A percentile compares a stretch with the other conserved stretches of the same genome.
phyloP scores from a whole-genome alignment of 2,329 filamentous ascomycete genomes.

The Curvularia lunata region DNA sequence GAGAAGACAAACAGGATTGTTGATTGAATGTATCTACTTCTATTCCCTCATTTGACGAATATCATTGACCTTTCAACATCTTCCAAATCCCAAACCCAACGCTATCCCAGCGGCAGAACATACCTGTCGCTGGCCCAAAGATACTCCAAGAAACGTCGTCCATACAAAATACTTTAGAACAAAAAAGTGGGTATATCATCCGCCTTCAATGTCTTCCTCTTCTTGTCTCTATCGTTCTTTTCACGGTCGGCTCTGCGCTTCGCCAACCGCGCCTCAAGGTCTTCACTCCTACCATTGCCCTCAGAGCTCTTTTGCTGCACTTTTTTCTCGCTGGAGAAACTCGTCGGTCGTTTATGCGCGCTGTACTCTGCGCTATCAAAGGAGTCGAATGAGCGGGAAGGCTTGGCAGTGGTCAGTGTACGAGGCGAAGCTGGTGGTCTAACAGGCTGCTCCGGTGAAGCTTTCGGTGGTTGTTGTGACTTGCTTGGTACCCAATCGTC shows the following conservation, averaged over 20 bases:
- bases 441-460: constrained; percentile 1
- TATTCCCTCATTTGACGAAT: neutral
- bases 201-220: constrained; percentile 32
- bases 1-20: neutral
- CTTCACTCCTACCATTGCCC: constrained; percentile 20
- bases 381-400: neutral
- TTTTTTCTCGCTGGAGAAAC: constrained; percentile 20
- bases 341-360: constrained; percentile 4
- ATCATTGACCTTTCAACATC: neutral
- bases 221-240: constrained; percentile 35
- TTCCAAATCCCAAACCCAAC: neutral
- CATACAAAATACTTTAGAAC: constrained; percentile 34
- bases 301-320: neutral
- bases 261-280: constrained; percentile 37
- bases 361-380: neutral
- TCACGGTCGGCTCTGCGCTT: constrained; percentile 40
- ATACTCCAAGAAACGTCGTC: neutral
- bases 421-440: neutral
- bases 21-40: neutral
- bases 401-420: neutral
- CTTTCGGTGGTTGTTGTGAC: constrained; percentile 2
- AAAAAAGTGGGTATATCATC: constrained; percentile 56
- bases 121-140: neutral
- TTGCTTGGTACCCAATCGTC: constrained; percentile 28
- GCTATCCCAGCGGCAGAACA: too few relatives aligned